A percentile compares a stretch with the other conserved stretches of the same genome.
Conservation (phyloP, 352 stramenopile species). For the Globisporangium echinulatum region DNA sequence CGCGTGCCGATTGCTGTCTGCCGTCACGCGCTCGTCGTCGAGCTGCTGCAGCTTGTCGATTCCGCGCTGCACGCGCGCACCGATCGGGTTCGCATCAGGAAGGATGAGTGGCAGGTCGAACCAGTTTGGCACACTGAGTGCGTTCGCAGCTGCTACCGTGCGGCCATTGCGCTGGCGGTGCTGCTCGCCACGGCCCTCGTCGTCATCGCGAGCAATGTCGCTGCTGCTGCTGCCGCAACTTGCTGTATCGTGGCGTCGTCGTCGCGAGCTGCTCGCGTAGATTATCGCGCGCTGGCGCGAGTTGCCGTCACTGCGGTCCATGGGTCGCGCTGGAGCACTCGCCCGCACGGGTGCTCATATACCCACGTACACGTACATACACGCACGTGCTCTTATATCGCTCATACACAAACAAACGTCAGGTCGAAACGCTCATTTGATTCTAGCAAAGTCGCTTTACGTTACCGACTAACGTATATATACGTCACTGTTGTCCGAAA, state of each 20-base stretch:
- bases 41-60: slow-evolving; percentile 1
- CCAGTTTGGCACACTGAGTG: slow-evolving; percentile 32
- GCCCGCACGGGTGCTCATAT: not conserved
- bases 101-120: slow-evolving; percentile 63
- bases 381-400: not conserved
- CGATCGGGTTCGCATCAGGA: slow-evolving; percentile 30
- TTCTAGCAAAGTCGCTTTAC: no score
- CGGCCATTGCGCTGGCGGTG: not conserved
- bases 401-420: no score
- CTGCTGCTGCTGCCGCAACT: slow-evolving; percentile 1
- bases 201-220: not conserved
- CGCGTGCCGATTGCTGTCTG: not conserved
- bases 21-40: not conserved
- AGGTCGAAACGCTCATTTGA: no score
- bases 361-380: not conserved
- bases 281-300: slow-evolving; percentile 26
- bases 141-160: not conserved
- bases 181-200: not conserved
- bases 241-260: not conserved
- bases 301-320: slow-evolving; percentile 5
- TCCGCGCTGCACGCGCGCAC: slow-evolving; percentile 35
- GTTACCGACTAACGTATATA: no score
- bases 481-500: no score
- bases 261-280: slow-evolving; percentile 17
- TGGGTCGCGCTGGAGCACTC: not conserved